Evolutionary conservation across 192 early-diverging fungal genomes (phyloP).

Genomic region (Endogone sp.): DNA sequence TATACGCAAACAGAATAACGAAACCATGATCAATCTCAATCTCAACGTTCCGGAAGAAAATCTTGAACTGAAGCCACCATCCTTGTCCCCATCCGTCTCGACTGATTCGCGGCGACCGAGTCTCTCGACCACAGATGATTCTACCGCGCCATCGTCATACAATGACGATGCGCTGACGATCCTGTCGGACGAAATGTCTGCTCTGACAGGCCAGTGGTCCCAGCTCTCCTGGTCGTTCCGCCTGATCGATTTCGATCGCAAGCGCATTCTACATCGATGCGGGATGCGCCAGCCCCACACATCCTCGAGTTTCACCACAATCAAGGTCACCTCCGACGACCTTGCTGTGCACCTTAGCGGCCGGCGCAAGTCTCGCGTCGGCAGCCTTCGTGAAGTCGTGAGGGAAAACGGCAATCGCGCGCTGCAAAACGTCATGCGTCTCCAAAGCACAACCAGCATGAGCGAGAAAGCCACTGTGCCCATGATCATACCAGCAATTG

Average conservation of each 20-base stretch:
- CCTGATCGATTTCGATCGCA: slow-evolving; percentile 11
- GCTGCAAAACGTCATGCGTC: background rate
- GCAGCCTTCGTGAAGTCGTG: background rate
- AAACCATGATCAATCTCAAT: background rate
- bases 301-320: background rate
- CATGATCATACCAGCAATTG: too few species aligned
- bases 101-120: background rate
- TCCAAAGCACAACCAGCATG: background rate
- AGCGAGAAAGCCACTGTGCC: background rate
- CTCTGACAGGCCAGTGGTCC: slow-evolving; percentile 7
- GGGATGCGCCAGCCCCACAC: background rate
- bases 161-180: slow-evolving; percentile 6
- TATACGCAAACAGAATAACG: slow-evolving; percentile 7
- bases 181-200: slow-evolving; percentile 8
- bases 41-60: background rate
- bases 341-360: background rate
- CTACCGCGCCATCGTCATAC: background rate
- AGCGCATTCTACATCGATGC: background rate
- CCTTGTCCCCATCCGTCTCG: background rate
- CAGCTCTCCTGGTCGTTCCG: slow-evolving; percentile 12
- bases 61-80: slow-evolving; percentile 3
- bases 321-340: background rate
- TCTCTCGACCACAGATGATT: background rate
- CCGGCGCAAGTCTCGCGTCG: background rate
- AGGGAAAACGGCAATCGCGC: background rate